These are phyloP conservation scores for Crotalaria pallida DNA, from an alignment of 306 rosid species.

Conservation along the genomic window DNA sequence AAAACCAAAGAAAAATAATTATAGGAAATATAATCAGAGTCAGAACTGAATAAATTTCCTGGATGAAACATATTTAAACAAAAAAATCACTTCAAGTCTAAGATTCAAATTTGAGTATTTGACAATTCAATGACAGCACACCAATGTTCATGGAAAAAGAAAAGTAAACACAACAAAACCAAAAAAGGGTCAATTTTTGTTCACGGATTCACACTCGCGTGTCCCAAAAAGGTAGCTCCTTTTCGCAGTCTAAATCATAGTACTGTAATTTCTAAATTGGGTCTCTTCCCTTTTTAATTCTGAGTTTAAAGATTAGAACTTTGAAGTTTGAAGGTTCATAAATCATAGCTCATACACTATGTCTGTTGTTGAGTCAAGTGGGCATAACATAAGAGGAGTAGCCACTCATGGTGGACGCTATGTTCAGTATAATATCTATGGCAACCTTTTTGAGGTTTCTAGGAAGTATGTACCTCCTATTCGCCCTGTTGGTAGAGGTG, in stretches of 20 bases:
- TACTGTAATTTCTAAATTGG: conserved; percentile 24
- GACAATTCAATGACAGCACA: conserved; percentile 24
- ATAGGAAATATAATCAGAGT: too few species aligned
- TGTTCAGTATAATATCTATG: conserved; percentile 77
- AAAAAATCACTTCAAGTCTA: too few species aligned
- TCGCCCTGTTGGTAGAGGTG: conserved; percentile 94
- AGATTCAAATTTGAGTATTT: too few species aligned
- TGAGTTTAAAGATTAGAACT: neutral
- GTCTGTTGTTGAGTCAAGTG: conserved; percentile 44
- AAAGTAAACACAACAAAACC: neutral
- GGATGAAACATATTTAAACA: too few species aligned
- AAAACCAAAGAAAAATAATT: too few species aligned
- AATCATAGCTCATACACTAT: neutral
- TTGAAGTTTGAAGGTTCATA: conserved; percentile 1
- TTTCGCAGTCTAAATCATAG: conserved; percentile 11
- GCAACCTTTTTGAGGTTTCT: conserved; percentile 86
- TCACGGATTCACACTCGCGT: conserved; percentile 48
- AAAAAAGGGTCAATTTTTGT: conserved; percentile 2
- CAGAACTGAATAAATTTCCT: too few species aligned
- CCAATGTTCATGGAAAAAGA: conserved; percentile 26
- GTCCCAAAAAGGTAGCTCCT: conserved; percentile 27
- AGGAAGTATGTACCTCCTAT: conserved; percentile 88
- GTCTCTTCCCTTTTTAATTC: conserved; percentile 14
- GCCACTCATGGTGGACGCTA: conserved; percentile 80
- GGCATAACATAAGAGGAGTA: conserved; percentile 48